Conservation (phyloP, 140 eudicot genomes). For the Senecio squalidus region DNA sequence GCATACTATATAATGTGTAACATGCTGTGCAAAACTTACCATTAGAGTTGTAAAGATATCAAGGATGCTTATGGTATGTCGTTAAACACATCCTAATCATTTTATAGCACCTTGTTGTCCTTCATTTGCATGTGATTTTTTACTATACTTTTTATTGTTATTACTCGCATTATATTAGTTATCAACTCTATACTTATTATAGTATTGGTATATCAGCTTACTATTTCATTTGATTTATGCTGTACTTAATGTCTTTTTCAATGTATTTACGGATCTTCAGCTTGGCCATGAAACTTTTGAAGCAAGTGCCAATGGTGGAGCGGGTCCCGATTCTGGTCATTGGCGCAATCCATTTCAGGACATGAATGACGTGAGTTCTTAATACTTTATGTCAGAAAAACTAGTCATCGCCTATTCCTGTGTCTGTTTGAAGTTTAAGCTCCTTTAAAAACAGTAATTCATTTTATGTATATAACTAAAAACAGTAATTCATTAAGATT, state of each 20-base stretch:
- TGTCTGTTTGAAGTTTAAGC: not conserved
- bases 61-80: not conserved
- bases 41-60: constrained; percentile 2
- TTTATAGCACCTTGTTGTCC: not conserved
- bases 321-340: constrained; percentile 51
- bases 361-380: constrained; percentile 46
- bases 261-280: constrained; percentile 23
- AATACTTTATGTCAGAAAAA: not conserved
- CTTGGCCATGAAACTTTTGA: constrained; percentile 77
- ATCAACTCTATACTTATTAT: not conserved
- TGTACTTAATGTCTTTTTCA: not conserved
- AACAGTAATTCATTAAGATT: not conserved
- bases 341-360: constrained; percentile 54
- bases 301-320: constrained; percentile 51
- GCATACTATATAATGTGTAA: not conserved
- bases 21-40: not conserved
- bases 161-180: not conserved
- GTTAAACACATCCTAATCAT: not conserved
- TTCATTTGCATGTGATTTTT: not conserved
- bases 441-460: not conserved
- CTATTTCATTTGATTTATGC: not conserved
- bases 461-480: not conserved
- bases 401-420: not conserved
- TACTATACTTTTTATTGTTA: not conserved
- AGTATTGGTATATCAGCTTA: not conserved